Evolutionary conservation across 768 basidiomycete species (phyloP).

Genomic region (Leucosporidium scottii): DNA sequence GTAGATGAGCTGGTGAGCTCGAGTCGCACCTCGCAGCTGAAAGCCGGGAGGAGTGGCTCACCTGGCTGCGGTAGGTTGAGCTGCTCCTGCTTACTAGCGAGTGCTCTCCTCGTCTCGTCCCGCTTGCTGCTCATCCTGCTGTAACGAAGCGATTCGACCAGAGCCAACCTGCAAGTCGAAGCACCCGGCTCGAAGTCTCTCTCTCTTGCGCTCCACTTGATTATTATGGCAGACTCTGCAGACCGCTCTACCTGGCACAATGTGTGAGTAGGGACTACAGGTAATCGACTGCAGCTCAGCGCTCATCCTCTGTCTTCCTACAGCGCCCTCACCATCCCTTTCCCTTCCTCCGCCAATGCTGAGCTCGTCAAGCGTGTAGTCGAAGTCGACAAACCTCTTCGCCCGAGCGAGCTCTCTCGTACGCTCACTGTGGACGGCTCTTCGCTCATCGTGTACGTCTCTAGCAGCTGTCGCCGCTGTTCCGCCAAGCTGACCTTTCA

Average conservation of each 20-base stretch:
- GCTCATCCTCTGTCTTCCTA: not conserved
- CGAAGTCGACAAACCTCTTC: slow-evolving; percentile 24
- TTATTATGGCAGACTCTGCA: not conserved
- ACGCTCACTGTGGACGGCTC: slow-evolving; percentile 1
- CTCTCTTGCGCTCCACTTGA: not conserved
- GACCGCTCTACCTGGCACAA: slow-evolving; percentile 4
- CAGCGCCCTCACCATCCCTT: slow-evolving; percentile 27
- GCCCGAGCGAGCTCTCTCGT: slow-evolving; percentile 14
- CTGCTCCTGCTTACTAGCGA: not conserved
- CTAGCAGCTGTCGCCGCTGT: not conserved
- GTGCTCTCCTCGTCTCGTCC: not conserved
- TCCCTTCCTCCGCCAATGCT: slow-evolving; percentile 17
- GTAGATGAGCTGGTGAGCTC: no score
- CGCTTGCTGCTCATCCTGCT: not conserved
- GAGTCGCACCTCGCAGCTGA: no score
- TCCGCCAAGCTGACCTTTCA: not conserved
- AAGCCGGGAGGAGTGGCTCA: no score
- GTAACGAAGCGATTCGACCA: not conserved
- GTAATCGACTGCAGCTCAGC: no score
- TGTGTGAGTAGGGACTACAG: not conserved
- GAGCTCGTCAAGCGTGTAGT: slow-evolving; percentile 25
- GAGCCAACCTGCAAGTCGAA: not conserved
- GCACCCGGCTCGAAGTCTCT: not conserved
- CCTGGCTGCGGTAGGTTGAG: not conserved
- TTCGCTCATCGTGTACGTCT: slow-evolving; percentile 11